A percentile compares a stretch with the other conserved stretches of the same genome.
Evolutionary conservation across 495 filamentous ascomycete species (phyloP).

Genomic region (Sphaerosporella brunnea): DNA sequence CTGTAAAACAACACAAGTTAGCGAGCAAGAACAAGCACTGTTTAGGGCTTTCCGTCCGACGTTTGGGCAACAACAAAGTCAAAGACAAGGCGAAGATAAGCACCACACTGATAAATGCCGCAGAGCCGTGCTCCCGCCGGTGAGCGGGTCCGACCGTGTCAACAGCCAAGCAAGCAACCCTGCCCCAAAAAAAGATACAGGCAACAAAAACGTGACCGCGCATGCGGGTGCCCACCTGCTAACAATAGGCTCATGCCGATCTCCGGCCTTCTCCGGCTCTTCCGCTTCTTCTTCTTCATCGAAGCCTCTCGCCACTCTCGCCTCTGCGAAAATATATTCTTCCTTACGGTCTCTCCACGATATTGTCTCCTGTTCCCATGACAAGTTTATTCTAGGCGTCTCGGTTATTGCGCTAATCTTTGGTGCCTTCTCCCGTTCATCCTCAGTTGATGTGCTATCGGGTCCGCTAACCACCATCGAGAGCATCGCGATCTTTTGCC

Average conservation of each 20-base stretch:
- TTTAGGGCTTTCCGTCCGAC: no score
- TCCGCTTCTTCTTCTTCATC: conserved; percentile 22
- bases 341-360: conserved; percentile 15
- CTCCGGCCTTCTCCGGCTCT: conserved; percentile 26
- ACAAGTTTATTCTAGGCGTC: not conserved
- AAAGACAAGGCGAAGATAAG: no score
- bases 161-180: no score
- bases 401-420: conserved; percentile 8
- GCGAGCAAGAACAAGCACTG: no score
- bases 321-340: conserved; percentile 45
- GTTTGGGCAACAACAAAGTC: no score
- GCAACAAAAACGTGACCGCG: conserved; percentile 1
- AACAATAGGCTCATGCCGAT: conserved; percentile 34
- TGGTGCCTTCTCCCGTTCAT: not conserved
- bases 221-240: conserved; percentile 36
- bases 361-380: conserved; percentile 10
- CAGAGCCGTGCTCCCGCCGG: no score
- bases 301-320: conserved; percentile 30
- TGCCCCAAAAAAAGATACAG: no score
- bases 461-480: conserved; percentile 30
- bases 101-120: no score
- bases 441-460: conserved; percentile 5
- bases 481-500: conserved; percentile 62
- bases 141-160: no score
- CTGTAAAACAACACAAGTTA: conserved; percentile 24